These are phyloP conservation scores for Yarrowia deformans DNA, from an alignment of 805 yeast species.

Conservation along the genomic window DNA sequence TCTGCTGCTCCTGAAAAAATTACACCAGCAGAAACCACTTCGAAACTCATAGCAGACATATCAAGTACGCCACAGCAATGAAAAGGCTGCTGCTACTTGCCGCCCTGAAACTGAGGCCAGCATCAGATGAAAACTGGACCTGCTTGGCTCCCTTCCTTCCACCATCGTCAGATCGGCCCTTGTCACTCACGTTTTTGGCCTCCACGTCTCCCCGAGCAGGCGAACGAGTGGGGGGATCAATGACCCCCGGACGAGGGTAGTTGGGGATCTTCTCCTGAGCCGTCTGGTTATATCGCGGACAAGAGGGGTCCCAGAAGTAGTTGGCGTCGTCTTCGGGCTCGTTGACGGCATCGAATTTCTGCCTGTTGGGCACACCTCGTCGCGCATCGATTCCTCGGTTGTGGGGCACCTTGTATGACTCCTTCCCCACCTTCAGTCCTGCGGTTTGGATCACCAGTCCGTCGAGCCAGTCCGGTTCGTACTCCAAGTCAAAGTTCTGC, in stretches of 20 bases:
- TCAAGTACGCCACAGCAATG: conserved; percentile 31
- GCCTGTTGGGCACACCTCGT: conserved; percentile 20
- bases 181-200: neutral
- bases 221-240: conserved; percentile 30
- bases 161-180: neutral
- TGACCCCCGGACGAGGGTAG: conserved; percentile 20
- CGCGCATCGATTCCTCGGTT: conserved; percentile 24
- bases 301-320: conserved; percentile 31
- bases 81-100: conserved; percentile 36
- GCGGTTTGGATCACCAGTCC: conserved; percentile 34
- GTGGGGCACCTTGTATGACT: conserved; percentile 32
- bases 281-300: conserved; percentile 33
- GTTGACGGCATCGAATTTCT: conserved; percentile 1
- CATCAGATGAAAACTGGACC: conserved; percentile 8
- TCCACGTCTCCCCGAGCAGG: conserved; percentile 28
- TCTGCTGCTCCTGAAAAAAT: neutral
- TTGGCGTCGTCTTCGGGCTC: conserved; percentile 23
- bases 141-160: neutral
- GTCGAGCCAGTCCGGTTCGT: conserved; percentile 36
- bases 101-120: conserved; percentile 10
- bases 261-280: conserved; percentile 27
- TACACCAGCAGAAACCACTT: neutral
- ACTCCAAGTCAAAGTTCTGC: conserved; percentile 29
- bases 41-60: conserved; percentile 1
- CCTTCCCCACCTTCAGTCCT: conserved; percentile 11